A percentile compares a stretch with the other conserved stretches of the same genome.
These are phyloP conservation scores for Lathyrus oleraceus DNA, from an alignment of 306 rosid genomes.

Conservation along the genomic window DNA sequence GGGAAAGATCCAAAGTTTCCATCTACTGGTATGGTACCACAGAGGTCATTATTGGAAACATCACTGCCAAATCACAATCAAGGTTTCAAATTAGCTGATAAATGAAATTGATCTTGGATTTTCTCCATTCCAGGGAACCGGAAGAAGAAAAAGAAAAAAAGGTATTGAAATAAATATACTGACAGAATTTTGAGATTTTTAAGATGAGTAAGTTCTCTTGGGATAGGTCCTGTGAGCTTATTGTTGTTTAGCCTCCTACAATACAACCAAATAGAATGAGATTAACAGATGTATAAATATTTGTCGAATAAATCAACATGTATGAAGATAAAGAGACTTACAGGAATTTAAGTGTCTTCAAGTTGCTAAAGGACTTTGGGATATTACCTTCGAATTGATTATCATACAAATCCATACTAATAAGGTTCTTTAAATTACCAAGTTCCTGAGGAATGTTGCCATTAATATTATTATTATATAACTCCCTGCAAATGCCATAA, in stretches of 20 bases:
- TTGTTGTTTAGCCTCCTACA: constrained; percentile 67
- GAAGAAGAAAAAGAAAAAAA: neutral
- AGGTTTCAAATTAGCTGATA: constrained; percentile 9
- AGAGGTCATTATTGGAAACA: constrained; percentile 79
- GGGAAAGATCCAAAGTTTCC: constrained; percentile 86
- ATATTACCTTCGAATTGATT: constrained; percentile 69
- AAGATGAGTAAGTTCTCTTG: constrained; percentile 62
- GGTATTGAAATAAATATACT: constrained; percentile 35
- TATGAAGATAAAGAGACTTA: constrained; percentile 38
- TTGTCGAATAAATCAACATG: neutral
- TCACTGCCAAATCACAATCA: constrained; percentile 58
- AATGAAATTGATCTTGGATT: neutral
- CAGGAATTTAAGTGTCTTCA: constrained; percentile 81
- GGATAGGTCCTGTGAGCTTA: constrained; percentile 73
- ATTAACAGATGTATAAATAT: neutral
- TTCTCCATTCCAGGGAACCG: too few relatives aligned
- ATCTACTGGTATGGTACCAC: constrained; percentile 93
- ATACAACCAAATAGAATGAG: neutral
- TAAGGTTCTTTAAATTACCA: constrained; percentile 60
- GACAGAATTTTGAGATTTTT: constrained; percentile 73
- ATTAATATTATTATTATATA: constrained; percentile 64
- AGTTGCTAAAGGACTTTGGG: constrained; percentile 65
- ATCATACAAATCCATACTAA: constrained; percentile 73
- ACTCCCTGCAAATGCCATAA: constrained; percentile 61
- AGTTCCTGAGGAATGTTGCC: constrained; percentile 68